phyloP scores from a whole-genome alignment of 139 green algal genomes.

The Chlamydomonas schloesseri region DNA sequence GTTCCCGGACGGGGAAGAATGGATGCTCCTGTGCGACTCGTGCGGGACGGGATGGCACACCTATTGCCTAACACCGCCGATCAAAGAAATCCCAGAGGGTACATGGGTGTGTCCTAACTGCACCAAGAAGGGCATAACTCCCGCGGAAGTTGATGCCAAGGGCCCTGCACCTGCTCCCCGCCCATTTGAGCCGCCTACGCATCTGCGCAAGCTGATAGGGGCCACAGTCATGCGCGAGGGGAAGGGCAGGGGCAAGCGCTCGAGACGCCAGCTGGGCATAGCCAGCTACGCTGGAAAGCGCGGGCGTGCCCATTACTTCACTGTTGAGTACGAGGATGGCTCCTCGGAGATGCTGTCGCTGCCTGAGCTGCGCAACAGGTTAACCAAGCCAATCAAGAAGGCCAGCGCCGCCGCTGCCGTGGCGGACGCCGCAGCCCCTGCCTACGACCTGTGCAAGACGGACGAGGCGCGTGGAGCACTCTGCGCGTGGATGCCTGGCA shows the following conservation, averaged over 20 bases:
- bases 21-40: no score
- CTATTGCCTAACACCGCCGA: conserved; percentile 41
- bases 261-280: neutral
- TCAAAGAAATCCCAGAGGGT: conserved; percentile 30
- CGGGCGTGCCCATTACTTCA: neutral
- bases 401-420: no score
- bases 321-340: neutral
- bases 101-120: conserved; percentile 47
- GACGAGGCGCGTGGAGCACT: no score
- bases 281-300: neutral
- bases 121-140: neutral
- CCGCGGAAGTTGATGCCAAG: neutral
- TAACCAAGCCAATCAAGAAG: neutral
- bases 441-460: no score
- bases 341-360: neutral
- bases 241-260: neutral
- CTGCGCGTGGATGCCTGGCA: no score
- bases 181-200: neutral
- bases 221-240: neutral
- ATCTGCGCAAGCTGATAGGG: neutral
- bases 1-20: neutral
- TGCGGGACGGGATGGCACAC: no score
- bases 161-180: neutral
- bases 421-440: no score
- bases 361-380: neutral